Percentiles rank a stretch among this genome's conserved stretches.
Evolutionary conservation across 768 basidiomycete species (phyloP).

Genomic region (Phaeolepiota aurea): DNA sequence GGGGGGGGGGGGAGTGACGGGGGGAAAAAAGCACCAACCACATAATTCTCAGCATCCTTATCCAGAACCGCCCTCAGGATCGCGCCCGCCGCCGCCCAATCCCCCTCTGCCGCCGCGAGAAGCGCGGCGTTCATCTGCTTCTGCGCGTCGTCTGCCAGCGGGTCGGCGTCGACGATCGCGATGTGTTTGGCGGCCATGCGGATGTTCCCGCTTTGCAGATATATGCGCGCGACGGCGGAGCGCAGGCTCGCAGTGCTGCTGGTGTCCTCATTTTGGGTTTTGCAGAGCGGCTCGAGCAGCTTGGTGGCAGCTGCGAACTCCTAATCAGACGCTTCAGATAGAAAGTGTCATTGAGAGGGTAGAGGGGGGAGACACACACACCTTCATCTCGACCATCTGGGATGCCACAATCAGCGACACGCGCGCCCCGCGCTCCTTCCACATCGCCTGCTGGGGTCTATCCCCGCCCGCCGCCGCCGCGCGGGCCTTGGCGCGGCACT

Average conservation of each 20-base stretch:
- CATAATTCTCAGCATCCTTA: constrained; percentile 51
- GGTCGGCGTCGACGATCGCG: constrained; percentile 35
- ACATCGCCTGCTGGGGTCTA: constrained; percentile 46
- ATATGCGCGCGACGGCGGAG: constrained; percentile 64
- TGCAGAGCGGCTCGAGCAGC: constrained; percentile 62
- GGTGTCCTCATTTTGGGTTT: constrained; percentile 18
- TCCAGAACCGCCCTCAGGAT: constrained; percentile 35
- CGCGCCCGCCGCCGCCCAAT: constrained; percentile 50
- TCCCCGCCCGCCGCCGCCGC: constrained; percentile 25
- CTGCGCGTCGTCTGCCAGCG: constrained; percentile 29
- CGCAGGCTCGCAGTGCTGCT: constrained; percentile 47
- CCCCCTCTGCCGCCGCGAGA: constrained; percentile 58
- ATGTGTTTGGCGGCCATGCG: constrained; percentile 53
- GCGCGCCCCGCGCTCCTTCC: constrained; percentile 74
- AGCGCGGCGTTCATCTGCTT: constrained; percentile 61
- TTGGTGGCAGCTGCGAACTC: constrained; percentile 62
- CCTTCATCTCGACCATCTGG: constrained; percentile 82
- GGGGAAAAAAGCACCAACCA: constrained; percentile 26
- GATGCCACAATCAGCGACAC: constrained; percentile 75
- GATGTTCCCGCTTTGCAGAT: constrained; percentile 68
- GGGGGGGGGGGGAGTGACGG: not conserved
- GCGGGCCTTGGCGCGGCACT: constrained; percentile 48
- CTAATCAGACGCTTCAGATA: constrained; percentile 13
- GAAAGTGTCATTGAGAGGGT: not conserved
- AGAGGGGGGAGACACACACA: constrained; percentile 16